Base-by-base conservation (phyloP, 2,329 filamentous ascomycete genomes). In the Rhexocercosporidium sp. region DNA sequence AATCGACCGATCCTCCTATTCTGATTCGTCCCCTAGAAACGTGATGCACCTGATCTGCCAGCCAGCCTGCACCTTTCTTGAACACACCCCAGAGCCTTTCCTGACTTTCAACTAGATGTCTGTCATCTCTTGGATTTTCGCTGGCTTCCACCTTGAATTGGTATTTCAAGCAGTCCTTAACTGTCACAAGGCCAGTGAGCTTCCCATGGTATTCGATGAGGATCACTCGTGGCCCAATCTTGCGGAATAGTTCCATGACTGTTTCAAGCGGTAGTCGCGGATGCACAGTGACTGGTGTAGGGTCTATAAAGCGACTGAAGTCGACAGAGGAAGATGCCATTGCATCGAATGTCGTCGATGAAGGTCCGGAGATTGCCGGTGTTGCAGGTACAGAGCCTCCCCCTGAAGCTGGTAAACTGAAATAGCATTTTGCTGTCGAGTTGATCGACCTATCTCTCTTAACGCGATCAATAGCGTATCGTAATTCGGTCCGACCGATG, bases 181-280 rank as follows among this genome's bases (percentile, higher is more conserved):
- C 92, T 0, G 96, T 99, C 0, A 99, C 92, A 0, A 99, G 84
- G 0, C 96, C 96, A 0, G 87, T 88, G 1, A 99, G 85, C 59
- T 88, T 88, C 16, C 96, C 96, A 66, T 92, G 91, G 77, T 97
- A 91, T 78, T 99, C 96, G 46, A 97, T 91, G 3, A 99, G 85
- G 59, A 99, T 95, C 6, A 97, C 94, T 1, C 96, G 88, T 0
- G 95, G 96, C 0, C 96, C 96, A 78, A 99, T 96, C 82, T 98
- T 99, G 78, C 95, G 95, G 83, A 99, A 99, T 12, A 99, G 85
- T 77, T 99, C 96, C 94, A 99, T 97, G 37, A 97, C 95, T 0
- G 96, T 99, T 80, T 99, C 96, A 0, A 99, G 88, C 0, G 95
- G 92, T 0, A 98, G 87, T 1, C 93, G 89, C 0, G 96, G 96